Evolutionary conservation across 1,284 basidiomycete species (phyloP).

Genomic region (Tilletia setariae): DNA sequence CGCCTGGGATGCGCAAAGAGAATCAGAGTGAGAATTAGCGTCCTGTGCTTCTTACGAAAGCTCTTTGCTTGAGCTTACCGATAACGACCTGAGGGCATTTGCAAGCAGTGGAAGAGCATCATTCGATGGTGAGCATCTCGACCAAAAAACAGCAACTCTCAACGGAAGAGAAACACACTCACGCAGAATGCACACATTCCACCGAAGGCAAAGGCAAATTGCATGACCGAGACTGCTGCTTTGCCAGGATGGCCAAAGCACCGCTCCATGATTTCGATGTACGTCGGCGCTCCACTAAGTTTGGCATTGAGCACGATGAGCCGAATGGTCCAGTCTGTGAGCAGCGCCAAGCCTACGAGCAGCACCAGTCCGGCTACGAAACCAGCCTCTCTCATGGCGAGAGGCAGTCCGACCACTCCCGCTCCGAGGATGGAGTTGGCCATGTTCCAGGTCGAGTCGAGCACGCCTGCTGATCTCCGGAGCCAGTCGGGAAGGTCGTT

Average conservation of each 20-base stretch:
- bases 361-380: constrained; percentile 81
- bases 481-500: constrained; percentile 55
- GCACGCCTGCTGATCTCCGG: constrained; percentile 67
- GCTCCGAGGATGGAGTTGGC: constrained; percentile 96
- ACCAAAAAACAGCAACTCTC: no score
- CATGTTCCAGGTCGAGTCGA: constrained; percentile 87
- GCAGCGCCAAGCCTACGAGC: constrained; percentile 71
- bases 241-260: constrained; percentile 72
- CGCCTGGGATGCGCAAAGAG: constrained; percentile 60
- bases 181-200: constrained; percentile 59
- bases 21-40: not conserved
- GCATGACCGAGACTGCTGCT: constrained; percentile 92
- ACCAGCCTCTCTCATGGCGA: constrained; percentile 86
- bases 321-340: constrained; percentile 98
- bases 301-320: constrained; percentile 89
- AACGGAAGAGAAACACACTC: not conserved
- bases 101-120: not conserved
- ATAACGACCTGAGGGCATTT: not conserved
- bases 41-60: not conserved
- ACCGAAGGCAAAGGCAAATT: constrained; percentile 95
- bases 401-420: constrained; percentile 71
- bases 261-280: constrained; percentile 93
- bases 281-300: constrained; percentile 83
- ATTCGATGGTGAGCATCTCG: not conserved
- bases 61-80: not conserved